Base-by-base conservation (phyloP, 495 filamentous ascomycete genomes). In the Cetradonia linearis region DNA sequence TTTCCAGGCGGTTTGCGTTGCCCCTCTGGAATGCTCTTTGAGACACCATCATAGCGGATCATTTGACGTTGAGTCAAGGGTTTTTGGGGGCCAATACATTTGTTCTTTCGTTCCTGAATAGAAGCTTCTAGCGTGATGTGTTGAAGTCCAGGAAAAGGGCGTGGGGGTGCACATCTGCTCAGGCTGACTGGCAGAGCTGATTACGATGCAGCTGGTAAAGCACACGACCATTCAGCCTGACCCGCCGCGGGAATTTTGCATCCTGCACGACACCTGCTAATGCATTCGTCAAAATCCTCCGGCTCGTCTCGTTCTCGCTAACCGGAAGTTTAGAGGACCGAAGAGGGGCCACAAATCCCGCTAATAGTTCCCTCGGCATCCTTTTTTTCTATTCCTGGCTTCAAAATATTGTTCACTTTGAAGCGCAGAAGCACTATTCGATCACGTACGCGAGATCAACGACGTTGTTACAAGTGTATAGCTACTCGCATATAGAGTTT, bases 401-500 rank as follows among this genome's bases (percentile, higher is more conserved):
- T 54, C 50, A 34, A 54, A 28, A 54, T 23, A 31, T 14, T 28
- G 33, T 44, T 14, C 37, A 61, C 31, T 9, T 38, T 55, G 34
- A 61, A 61, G 59, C 59, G 59, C 59, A 46, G 38, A 33, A 37
- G 38, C 14, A 37, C 47, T 27, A 61, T 55, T 48, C 18, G 28
- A 61, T 50, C 23, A 7, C 31, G 42, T 52, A 36, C 31, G 38
- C n/a, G 38, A n/a, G 42, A 56, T 73, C 74, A 73, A 69, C 73
- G 30, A 61, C 61, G 73, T 72, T 68, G 65, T 66, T 31, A 28
- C 40, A 33, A 55, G 30, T 46, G 23, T 34, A 23, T 46, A 42
- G 27, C 25, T 28, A 47, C 20, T 28, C 16, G 23, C 36, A 38
- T 30, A 55, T 48, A 23, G 27, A 25, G 2, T n/a, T 38, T 34